Evolutionary conservation across 495 filamentous ascomycete species (phyloP).

Genomic region (Aspergillus avenaceus): DNA sequence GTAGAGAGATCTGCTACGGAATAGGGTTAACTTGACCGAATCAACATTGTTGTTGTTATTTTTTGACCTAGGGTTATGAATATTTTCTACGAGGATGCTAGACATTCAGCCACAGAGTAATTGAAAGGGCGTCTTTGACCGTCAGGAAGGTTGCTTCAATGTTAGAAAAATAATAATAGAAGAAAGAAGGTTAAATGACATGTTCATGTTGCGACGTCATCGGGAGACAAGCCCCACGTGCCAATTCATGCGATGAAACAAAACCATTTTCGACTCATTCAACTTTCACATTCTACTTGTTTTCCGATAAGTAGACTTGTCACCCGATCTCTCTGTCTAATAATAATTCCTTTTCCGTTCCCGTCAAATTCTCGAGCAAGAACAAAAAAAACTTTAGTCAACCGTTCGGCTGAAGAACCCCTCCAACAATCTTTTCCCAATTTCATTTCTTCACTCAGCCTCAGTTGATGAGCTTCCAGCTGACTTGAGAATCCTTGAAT

Average conservation of each 20-base stretch:
- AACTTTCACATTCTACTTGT: slow-evolving; percentile 1
- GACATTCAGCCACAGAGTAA: not conserved
- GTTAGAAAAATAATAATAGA: too few relatives aligned
- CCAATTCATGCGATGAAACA: slow-evolving; percentile 16
- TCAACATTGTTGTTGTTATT: too few relatives aligned
- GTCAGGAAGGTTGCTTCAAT: too few relatives aligned
- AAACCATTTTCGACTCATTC: slow-evolving; percentile 1
- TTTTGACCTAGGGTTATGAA: too few relatives aligned
- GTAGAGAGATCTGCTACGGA: slow-evolving; percentile 4
- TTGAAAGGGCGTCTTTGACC: too few relatives aligned
- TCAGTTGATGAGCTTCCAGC: slow-evolving; percentile 4
- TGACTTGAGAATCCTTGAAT: slow-evolving; percentile 3
- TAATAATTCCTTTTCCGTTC: too few relatives aligned
- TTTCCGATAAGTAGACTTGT: too few relatives aligned
- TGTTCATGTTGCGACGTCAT: too few relatives aligned
- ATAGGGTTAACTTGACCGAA: too few relatives aligned
- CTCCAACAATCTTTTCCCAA: not conserved
- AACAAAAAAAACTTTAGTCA: slow-evolving; percentile 3
- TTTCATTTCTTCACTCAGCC: slow-evolving; percentile 1
- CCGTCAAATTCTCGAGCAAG: too few relatives aligned
- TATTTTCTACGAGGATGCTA: not conserved
- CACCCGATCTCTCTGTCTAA: not conserved
- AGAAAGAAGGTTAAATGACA: too few relatives aligned
- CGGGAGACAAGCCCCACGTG: slow-evolving; percentile 21
- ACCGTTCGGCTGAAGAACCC: slow-evolving; percentile 9